Conservation (phyloP, 1,139 yeast species). For the Casaregolazyma suthepensis region DNA sequence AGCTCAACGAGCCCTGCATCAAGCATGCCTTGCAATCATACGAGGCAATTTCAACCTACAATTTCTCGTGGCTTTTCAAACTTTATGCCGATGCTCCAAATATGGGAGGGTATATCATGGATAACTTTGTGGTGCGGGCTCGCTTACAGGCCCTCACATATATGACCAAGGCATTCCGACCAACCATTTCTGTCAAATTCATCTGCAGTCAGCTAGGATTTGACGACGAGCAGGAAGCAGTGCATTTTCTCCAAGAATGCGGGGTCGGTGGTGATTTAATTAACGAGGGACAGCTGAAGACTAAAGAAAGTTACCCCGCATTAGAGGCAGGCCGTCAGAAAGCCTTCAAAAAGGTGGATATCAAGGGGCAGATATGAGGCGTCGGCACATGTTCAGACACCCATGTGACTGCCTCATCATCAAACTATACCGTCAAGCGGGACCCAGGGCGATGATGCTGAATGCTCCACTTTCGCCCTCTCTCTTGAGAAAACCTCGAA, state of each 20-base stretch:
- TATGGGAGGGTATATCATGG: conserved; percentile 40
- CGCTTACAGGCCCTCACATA: conserved; percentile 54
- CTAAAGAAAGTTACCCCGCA: conserved; percentile 42
- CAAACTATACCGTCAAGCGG: conserved; percentile 5
- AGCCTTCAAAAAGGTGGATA: conserved; percentile 64
- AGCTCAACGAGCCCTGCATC: conserved; percentile 31
- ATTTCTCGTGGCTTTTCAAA: conserved; percentile 51
- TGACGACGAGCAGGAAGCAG: conserved; percentile 31
- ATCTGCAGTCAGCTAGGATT: conserved; percentile 47
- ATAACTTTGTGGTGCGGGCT: conserved; percentile 48
- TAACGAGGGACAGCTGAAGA: conserved; percentile 17
- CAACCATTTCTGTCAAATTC: conserved; percentile 41
- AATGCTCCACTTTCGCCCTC: conserved; percentile 29
- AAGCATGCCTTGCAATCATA: conserved; percentile 42
- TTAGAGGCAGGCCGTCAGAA: conserved; percentile 43
- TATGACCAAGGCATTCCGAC: conserved; percentile 57
- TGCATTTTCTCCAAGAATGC: conserved; percentile 39
- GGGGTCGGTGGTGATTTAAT: conserved; percentile 37
- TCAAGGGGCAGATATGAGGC: conserved; percentile 77
- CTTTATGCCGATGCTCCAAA: conserved; percentile 39
- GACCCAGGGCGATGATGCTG: conserved; percentile 34
- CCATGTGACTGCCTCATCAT: too few relatives aligned
- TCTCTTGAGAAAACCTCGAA: conserved; percentile 57
- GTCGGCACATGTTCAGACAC: neutral
- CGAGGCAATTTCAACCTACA: conserved; percentile 38